These are phyloP conservation scores for Funneliformis mosseae DNA, from an alignment of 192 early-diverging fungal species.

Conservation along the genomic window DNA sequence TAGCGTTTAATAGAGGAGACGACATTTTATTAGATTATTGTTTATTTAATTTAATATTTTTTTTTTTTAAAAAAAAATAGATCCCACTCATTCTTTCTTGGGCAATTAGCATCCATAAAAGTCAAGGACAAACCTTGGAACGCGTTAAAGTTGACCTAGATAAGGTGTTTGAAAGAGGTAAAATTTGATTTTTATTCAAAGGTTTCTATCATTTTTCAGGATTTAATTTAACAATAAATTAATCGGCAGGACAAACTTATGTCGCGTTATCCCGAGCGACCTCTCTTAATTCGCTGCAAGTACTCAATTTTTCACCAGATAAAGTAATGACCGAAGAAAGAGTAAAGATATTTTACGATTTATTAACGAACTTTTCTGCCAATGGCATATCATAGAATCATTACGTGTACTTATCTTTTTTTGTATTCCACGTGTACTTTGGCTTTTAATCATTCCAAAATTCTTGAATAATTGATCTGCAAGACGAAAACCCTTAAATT, in stretches of 20 bases:
- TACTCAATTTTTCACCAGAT: constrained; percentile 62
- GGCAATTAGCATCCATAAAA: constrained; percentile 88
- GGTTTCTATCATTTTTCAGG: not conserved
- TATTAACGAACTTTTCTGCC: not conserved
- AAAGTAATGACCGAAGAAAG: constrained; percentile 67
- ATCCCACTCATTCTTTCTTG: constrained; percentile 81
- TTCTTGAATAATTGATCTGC: too few species aligned
- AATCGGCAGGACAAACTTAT: constrained; percentile 65
- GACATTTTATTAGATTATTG: not conserved
- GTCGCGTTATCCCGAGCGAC: constrained; percentile 80
- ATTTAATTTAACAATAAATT: not conserved
- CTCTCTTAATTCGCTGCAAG: constrained; percentile 65
- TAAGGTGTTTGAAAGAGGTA: constrained; percentile 74
- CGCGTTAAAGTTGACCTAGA: constrained; percentile 73
- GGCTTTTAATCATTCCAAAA: too few species aligned
- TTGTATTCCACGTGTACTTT: too few species aligned
- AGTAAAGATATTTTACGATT: constrained; percentile 67
- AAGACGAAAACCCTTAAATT: too few species aligned
- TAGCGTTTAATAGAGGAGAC: too few species aligned
- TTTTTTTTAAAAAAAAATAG: not conserved
- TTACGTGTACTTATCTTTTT: too few species aligned
- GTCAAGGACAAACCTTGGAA: constrained; percentile 85
- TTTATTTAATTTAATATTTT: not conserved
- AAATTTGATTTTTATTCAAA: not conserved
- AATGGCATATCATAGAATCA: too few species aligned